Percentiles rank a stretch among this genome's conserved stretches.
These are phyloP conservation scores for Aureobasidium sp. DNA, from an alignment of 2,329 filamentous ascomycete genomes.

Conservation along the genomic window DNA sequence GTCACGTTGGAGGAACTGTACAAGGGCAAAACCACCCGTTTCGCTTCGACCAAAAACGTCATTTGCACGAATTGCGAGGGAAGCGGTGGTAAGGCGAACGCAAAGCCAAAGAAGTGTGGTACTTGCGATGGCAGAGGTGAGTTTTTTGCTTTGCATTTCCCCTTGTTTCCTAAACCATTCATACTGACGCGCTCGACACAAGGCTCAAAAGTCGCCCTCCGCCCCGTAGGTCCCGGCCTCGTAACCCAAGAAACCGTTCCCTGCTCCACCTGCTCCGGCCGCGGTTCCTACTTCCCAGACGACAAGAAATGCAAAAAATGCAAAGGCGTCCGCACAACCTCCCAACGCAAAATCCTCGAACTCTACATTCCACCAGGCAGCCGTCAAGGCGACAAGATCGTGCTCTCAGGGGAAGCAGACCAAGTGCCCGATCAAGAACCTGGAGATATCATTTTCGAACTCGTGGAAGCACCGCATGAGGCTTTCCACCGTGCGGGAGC, in stretches of 20 bases:
- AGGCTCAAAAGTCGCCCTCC: slow-evolving; percentile 65
- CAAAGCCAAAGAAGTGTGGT: slow-evolving; percentile 73
- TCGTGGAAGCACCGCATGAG: slow-evolving; percentile 74
- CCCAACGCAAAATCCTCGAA: slow-evolving; percentile 89
- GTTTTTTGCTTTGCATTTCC: slow-evolving; percentile 8
- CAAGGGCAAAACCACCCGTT: slow-evolving; percentile 97
- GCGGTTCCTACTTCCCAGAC: slow-evolving; percentile 82
- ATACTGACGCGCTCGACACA: background rate
- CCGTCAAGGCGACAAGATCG: slow-evolving; percentile 74
- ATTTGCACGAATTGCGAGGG: slow-evolving; percentile 84
- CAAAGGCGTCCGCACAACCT: slow-evolving; percentile 80
- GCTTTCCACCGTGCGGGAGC: slow-evolving; percentile 73
- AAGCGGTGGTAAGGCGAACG: slow-evolving; percentile 81
- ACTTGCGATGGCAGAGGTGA: slow-evolving; percentile 70
- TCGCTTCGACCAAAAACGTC: slow-evolving; percentile 89
- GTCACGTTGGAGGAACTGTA: slow-evolving; percentile 91
- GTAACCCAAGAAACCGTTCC: slow-evolving; percentile 70
- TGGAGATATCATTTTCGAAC: slow-evolving; percentile 84
- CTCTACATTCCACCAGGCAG: slow-evolving; percentile 87
- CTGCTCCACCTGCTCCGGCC: slow-evolving; percentile 76
- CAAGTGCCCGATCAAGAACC: slow-evolving; percentile 82
- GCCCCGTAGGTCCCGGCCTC: slow-evolving; percentile 78
- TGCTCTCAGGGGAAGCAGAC: slow-evolving; percentile 87
- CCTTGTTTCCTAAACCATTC: too few species aligned
- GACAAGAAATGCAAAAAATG: slow-evolving; percentile 99